Evolutionary conservation across 106 monocot species (phyloP), one percentile per base, ranked within the genome.

Genomic region (Agapanthus africanus): DNA sequence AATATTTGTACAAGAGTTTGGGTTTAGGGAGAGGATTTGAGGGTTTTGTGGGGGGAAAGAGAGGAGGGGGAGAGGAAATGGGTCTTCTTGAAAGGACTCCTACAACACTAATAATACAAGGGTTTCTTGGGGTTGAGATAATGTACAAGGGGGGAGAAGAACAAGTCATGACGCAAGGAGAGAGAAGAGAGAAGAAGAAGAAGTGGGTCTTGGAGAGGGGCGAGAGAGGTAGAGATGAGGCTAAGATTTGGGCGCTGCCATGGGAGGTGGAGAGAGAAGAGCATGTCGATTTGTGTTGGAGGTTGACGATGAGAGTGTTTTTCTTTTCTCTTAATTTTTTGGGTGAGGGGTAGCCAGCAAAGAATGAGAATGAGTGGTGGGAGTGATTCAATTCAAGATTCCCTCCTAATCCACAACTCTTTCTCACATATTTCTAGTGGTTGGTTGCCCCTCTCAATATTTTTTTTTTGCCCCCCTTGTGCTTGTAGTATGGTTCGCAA

Each of bases 331-430:
- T n/a, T n/a, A n/a, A n/a, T n/a, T n/a, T 73, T 68, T 66, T 70
- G 36, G 64, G 11, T 2, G 46, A 65, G 57, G 73, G 65, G 50
- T n/a, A n/a, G 54, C 11, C n/a, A 21, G 11, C 52, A 7, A 16
- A 32, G 15, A n/a, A 36, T 42, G 77, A 38, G 41, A 74, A 82
- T 42, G 88, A 77, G 88, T 88, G 88, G 88, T 84, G 76, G 67
- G 37, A 66, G 65, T 68, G 63, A 41, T 16, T 47, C 26, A 9
- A 13, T 6, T 1, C 47, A 33, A 70, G 82, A 78, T 78, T 74
- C 82, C 74, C 28, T 23, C 75, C 79, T 79, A 67, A 83, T 83
- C 79, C 74, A 62, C 26, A 16, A 78, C n/a, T 47, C 19, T 47
- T 19, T 47, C 46, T 19, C 46, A 47, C 46, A 4, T 47, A 47